Evolutionary conservation across 352 stramenopile species (phyloP), one percentile per base, ranked within the genome.

Genomic region (Aphanomyces invadans): DNA sequence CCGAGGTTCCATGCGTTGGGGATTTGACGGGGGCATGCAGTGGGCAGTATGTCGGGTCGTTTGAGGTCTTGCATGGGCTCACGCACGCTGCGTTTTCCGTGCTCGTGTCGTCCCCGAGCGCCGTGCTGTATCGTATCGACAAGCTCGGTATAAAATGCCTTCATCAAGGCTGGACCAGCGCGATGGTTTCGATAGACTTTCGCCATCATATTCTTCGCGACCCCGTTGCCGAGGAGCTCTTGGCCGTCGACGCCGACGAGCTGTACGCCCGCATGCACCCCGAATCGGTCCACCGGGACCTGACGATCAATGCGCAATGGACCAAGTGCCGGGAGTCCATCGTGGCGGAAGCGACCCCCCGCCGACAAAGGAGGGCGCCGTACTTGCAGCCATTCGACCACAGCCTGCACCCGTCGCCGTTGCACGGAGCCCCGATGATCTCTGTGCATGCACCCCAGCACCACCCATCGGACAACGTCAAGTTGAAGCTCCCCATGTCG

Each of bases 161-260:
- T n/a, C n/a, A n/a, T n/a, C n/a, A n/a, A n/a, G n/a, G n/a, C n/a
- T n/a, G n/a, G n/a, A n/a, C n/a, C n/a, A n/a, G n/a, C n/a, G n/a
- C n/a, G n/a, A n/a, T n/a, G n/a, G n/a, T n/a, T n/a, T n/a, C n/a
- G n/a, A 72, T 79, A 1, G 81, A 88, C 44, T 88, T 90, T 38
- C 76, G 81, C 10, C 79, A 88, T 55, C 78, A 75, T 33, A 62
- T 84, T 12, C 71, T 89, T 2, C 88, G 87, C 44, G 81, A 90
- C 49, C 0, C 62, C 0, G 51, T 71, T 28, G 83, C 76, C 0
- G 80, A 88, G n/a, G 68, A 79, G 21, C 51, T 77, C 9, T 61
- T 90, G 12, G 70, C 77, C 0, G 62, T 59, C n/a, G 80, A 88
- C 63, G 72, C 75, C 0, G 45, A 74, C 10, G 70, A 70, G 15